Conservation (phyloP, 1,284 basidiomycete genomes). For the Hypsizygus ulmarius region DNA sequence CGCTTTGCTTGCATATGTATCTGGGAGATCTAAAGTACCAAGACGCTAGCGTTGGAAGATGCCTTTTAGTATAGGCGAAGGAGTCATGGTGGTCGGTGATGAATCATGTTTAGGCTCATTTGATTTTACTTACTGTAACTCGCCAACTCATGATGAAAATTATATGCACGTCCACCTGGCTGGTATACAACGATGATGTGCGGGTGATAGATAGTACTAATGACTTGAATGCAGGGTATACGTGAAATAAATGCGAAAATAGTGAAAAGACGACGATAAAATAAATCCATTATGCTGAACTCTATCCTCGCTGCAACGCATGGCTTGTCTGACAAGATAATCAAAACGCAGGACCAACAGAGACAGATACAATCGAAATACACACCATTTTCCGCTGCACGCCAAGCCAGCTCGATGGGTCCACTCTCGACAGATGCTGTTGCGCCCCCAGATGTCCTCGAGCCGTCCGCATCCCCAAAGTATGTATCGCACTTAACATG, state of each 20-base stretch:
- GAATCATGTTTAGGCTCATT: too few relatives aligned
- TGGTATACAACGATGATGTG: background rate
- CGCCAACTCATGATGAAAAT: too few relatives aligned
- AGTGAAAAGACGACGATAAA: background rate
- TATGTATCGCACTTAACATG: slow-evolving; percentile 76
- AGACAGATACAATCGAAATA: background rate
- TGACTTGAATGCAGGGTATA: background rate
- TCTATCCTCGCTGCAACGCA: slow-evolving; percentile 22
- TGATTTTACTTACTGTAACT: too few relatives aligned
- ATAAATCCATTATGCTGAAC: background rate
- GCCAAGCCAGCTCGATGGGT: slow-evolving; percentile 36
- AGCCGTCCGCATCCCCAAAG: slow-evolving; percentile 60
- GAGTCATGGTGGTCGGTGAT: background rate
- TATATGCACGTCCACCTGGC: slow-evolving; percentile 3
- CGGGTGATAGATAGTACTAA: background rate
- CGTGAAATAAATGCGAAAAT: background rate
- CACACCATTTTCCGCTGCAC: slow-evolving; percentile 35
- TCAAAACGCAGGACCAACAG: slow-evolving; percentile 1
- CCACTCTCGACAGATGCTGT: slow-evolving; percentile 24
- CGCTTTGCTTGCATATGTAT: too few relatives aligned
- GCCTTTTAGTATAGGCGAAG: background rate
- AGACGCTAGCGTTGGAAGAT: too few relatives aligned
- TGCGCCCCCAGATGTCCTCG: slow-evolving; percentile 46
- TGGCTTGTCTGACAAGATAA: slow-evolving; percentile 21
- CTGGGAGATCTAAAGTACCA: too few relatives aligned